Evolutionary conservation across 768 basidiomycete species (phyloP), one percentile per base, ranked within the genome.

Genomic region (Scleroderma bovista): DNA sequence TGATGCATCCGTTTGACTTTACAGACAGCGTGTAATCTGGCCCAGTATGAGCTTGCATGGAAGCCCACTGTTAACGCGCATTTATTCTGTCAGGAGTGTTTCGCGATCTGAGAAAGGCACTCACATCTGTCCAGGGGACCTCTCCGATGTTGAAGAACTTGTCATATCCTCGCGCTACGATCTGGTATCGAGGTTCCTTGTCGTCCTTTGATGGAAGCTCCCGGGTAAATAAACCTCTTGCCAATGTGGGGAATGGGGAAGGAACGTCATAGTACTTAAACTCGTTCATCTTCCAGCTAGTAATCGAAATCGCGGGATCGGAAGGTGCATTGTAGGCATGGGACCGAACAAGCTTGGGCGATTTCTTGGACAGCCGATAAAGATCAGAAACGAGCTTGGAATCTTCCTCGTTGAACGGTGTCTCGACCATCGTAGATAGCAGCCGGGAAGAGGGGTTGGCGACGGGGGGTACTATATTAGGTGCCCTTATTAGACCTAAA

Each of bases 101-200:
- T 29, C 11, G 23, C 46, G 24, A 8, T 23, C 16, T 6, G 23
- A 26, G 15, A 29, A 43, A 29, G 16, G 23, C 40, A 72, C 88
- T 58, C 62, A 95, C 95, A 50, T 83, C 83, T 1, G 87, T 94
- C 93, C 94, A 98, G 2, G 86, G 89, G 5, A 97, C 92, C 66
- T 99, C 96, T 3, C 85, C 90, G 26, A 96, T 90, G 63, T 96
- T 97, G 75, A 97, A 98, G 69, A 99, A 98, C 72, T 99, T 99
- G 73, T 98, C 96, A 63, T 99, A 98, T 0, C 95, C 96, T 41
- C 96, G 73, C 0, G 79, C 86, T 1, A 96, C 83, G 50, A 99
- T 93, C 49, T 83, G 71, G 52, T 74, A 67, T 46, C 61, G 63
- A 43, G 53, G 58, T 75, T 65, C 69, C 34, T 60, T 65, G 38